Base-by-base conservation (phyloP, 306 rosid species). In the Cucumis sativus region DNA sequence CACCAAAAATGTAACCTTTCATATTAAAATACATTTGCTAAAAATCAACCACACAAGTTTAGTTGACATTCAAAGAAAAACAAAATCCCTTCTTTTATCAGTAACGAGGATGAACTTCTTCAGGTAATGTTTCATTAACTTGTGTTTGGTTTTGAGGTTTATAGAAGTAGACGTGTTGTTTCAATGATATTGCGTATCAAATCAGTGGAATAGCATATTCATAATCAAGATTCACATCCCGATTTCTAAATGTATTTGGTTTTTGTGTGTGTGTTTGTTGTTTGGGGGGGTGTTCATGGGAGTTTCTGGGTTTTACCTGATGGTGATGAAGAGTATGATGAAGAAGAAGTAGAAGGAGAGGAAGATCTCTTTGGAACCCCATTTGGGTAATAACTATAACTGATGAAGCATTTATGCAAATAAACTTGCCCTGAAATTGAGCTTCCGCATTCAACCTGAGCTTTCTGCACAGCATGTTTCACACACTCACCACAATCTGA, bases 361-460 rank as follows among this genome's bases (percentile, higher is more conserved):
- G 93, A 85, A 6, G 95, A 90, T 73, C 95, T 86, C 55, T 75
- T 82, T 4, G 98, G 98, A 86, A 92, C 93, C 41, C 98, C 98
- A 86, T 90, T 92, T 1, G 98, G 97, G 13, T 90, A 94, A 78
- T 92, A 94, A 79, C 84, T 89, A 60, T 84, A 94, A 73, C 95
- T 92, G 68, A 94, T 76, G 68, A 94, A 94, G 77, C 98, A 94
- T 82, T 88, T 94, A 0, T 94, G 96, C 83, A 94, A 78, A 86
- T 84, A 94, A 33, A 94, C 82, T 85, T 94, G 96, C 7, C 96
- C 97, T 5, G 98, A 94, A 76, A 88, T 87, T 37, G 97, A 86
- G 65, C 81, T 86, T 6, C 97, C 98, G 75, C 98, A 94, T 81
- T 94, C 98, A 86, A 84, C 93, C 59, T 89, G 91, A 81, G 95